These are phyloP conservation scores for Galerina sulciceps DNA, from an alignment of 768 basidiomycete genomes.

Conservation along the genomic window DNA sequence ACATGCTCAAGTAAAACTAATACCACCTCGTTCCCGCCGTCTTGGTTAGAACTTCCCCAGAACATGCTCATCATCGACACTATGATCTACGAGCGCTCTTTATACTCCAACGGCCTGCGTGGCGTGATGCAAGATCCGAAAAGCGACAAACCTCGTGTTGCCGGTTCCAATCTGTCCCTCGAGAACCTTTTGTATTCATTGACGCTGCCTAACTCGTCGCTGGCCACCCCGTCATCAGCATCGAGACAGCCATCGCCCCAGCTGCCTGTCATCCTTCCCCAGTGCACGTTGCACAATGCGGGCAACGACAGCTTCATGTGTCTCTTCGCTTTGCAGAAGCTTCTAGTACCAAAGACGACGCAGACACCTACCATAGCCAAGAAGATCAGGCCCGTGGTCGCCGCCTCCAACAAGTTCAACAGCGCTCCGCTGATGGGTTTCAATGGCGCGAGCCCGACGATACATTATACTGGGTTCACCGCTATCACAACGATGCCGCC, in stretches of 20 bases:
- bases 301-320: constrained; percentile 80
- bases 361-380: constrained; percentile 32
- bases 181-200: constrained; percentile 66
- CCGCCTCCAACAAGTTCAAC: constrained; percentile 7
- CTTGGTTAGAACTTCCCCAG: constrained; percentile 63
- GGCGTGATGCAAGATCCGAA: constrained; percentile 65
- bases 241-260: constrained; percentile 15
- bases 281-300: constrained; percentile 66
- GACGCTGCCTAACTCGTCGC: constrained; percentile 30
- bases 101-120: constrained; percentile 62
- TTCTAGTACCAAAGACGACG: constrained; percentile 60
- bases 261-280: constrained; percentile 33
- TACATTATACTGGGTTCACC: constrained; percentile 19
- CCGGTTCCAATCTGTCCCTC: constrained; percentile 64
- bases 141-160: constrained; percentile 53
- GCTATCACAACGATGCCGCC: constrained; percentile 14
- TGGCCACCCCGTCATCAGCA: constrained; percentile 14
- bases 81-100: constrained; percentile 61
- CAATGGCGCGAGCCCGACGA: constrained; percentile 13
- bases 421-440: constrained; percentile 14
- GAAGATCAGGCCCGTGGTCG: constrained; percentile 11
- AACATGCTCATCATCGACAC: constrained; percentile 75
- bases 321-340: constrained; percentile 69
- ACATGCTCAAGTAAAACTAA: not conserved
- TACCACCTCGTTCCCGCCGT: not conserved